Evolutionary conservation across 192 early-diverging fungal species (phyloP).

Genomic region (Kickxella alabastrina): DNA sequence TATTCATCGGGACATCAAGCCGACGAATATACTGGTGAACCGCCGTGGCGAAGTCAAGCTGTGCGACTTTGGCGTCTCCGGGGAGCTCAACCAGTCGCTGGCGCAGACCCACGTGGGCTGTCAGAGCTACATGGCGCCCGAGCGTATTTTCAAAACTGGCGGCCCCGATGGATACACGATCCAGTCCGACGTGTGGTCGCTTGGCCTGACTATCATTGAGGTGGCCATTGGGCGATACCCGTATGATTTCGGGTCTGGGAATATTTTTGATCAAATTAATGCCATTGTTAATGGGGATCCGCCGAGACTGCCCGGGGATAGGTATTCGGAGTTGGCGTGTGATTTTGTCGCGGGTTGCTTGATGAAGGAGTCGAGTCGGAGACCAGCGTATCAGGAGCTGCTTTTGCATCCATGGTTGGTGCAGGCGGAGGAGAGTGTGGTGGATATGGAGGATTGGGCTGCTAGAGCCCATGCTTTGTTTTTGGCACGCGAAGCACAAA

Average conservation of each 20-base stretch:
- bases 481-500: constrained; percentile 10
- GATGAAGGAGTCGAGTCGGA: constrained; percentile 62
- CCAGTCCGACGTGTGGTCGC: constrained; percentile 90
- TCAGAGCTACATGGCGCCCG: constrained; percentile 96
- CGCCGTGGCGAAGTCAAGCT: constrained; percentile 84
- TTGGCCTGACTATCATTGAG: constrained; percentile 86
- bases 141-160: constrained; percentile 67
- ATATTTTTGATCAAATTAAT: constrained; percentile 82
- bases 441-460: constrained; percentile 87
- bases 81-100: constrained; percentile 80
- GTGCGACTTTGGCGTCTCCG: constrained; percentile 95
- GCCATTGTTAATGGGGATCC: constrained; percentile 80
- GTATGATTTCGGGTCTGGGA: constrained; percentile 66
- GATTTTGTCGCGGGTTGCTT: constrained; percentile 79
- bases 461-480: constrained; percentile 52
- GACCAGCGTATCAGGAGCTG: constrained; percentile 75
- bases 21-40: constrained; percentile 90
- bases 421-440: constrained; percentile 57
- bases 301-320: constrained; percentile 63
- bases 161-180: constrained; percentile 71
- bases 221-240: constrained; percentile 76
- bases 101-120: constrained; percentile 94
- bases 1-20: constrained; percentile 96
- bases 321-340: constrained; percentile 65
- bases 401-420: constrained; percentile 75